Base-by-base conservation (phyloP, 2,329 filamentous ascomycete genomes). In the Ophiostoma quercus region DNA sequence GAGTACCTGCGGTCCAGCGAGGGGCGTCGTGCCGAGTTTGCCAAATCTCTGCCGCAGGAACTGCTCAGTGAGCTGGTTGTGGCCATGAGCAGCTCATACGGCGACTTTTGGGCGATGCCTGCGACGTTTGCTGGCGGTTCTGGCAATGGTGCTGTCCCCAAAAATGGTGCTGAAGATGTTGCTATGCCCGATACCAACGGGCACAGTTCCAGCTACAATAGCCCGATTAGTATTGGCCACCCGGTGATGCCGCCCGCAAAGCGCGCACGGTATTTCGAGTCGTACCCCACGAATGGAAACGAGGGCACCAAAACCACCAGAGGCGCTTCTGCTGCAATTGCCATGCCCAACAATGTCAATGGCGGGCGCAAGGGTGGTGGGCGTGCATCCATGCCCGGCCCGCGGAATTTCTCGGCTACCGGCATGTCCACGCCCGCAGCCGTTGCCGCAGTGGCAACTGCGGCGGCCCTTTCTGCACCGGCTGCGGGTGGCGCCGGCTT, bases 51-150 rank as follows among this genome's bases (percentile, higher is more conserved):
- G 2, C 87, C 87, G 0, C 84, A 88, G 72, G 85, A 88, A 73
- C 84, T 89, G 1, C 78, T 89, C 7, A 87, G 85, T 72, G 87
- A 88, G 76, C 81, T 89, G 6, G 86, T 89, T 0, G 82, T 89
- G 1, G 80, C 84, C 14, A 88, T 89, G 85, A 87, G 84, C 75
- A 70, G 51, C 22, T 83, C 84, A 0, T 71, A 71, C 39, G 67
- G 70, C 3, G 71, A 72, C 34, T 71, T 25, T 78, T 86, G 70
- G 82, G 85, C 66, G 9, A 37, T 68, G 43, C 70, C 68, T 12
- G 39, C 25, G 8, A 54, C 65, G 3, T 66, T 66, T 66, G 22
- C 39, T 7, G 63, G 34, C 37, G 62, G 19, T 2, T 7, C 1
- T 1, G 34, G 32, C 34, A 39, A 65, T 19, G 32, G 32, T 7